Base-by-base conservation (phyloP, 192 early-diverging fungal genomes). In the Entomortierella lignicola region DNA sequence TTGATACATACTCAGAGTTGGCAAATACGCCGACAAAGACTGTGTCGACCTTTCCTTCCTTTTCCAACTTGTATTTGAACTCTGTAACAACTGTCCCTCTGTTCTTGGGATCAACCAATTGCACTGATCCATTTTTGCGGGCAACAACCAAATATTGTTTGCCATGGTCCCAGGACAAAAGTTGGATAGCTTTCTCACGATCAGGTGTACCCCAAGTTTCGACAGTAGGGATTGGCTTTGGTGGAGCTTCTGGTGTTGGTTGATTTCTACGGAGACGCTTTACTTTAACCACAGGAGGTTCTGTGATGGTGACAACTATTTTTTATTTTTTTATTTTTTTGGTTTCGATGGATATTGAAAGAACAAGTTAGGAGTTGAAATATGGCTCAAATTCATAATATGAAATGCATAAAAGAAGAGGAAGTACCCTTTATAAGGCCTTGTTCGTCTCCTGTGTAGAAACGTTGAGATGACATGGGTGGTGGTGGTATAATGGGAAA, bases 11-110 rank as follows among this genome's bases (percentile, higher is more conserved):
- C 85, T 60, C 82, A 12, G 83, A 42, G 44, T 82, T 83, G 17
- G 80, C 82, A 69, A 81, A 87, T 18, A 85, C 53, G 6, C 87
- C 87, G 15, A 89, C 72, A 77, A 89, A 87, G 37, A 39, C 57
- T 0, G 73, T 80, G 15, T 83, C 80, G 17, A 77, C 69, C n/a
- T 80, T 75, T 32, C 60, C 77, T 13, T 73, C 66, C 31, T 71
- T 73, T 8, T 70, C 71, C 30, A 70, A 30, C 0, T 60, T 53
- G 18, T 86, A 79, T 1, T 59, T 72, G 50, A 86, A 84, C 43
- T 85, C 74, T 42, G 63, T 64, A 18, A 71, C 25, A 8, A 68
- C 27, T 25, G 71, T 42, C 11, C 82, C 83, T 13, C 66, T 74
- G 18, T 85, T 75, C 48, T 77, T 59, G 30, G 84, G 81, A 44